Conservation (phyloP, 2,329 filamentous ascomycete genomes). For the Exophiala alcalophila region DNA sequence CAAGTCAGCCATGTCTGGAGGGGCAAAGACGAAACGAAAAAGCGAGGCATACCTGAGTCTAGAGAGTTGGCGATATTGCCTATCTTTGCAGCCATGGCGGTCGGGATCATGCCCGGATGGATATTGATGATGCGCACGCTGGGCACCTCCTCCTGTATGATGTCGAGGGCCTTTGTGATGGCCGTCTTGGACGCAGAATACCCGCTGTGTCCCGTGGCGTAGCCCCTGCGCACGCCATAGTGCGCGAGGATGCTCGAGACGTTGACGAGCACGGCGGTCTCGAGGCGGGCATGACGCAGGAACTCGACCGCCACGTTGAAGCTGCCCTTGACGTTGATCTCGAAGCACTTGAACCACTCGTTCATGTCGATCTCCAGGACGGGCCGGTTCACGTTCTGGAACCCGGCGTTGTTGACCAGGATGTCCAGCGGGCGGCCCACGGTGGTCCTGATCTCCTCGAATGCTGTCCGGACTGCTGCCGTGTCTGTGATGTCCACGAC, state of each 20-base stretch:
- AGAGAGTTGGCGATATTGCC: background rate
- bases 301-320: conserved; percentile 4
- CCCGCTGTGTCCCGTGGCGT: background rate
- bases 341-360: conserved; percentile 2
- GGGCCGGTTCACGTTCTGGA: background rate
- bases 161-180: conserved; percentile 86
- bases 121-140: conserved; percentile 25
- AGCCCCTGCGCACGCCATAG: background rate
- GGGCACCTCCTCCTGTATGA: conserved; percentile 64
- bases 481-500: conserved; percentile 2
- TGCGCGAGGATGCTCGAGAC: conserved; percentile 6
- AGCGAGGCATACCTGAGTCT: conserved; percentile 7
- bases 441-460: conserved; percentile 1
- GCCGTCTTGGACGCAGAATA: conserved; percentile 44
- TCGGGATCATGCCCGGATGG: conserved; percentile 24
- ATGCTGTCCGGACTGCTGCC: background rate
- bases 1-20: background rate
- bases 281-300: background rate
- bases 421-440: conserved; percentile 1
- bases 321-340: conserved; percentile 7
- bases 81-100: conserved; percentile 27
- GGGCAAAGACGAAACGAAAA: background rate
- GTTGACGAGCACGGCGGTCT: conserved; percentile 1
- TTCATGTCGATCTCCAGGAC: background rate
- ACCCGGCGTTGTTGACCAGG: conserved; percentile 7